Conservation (phyloP, 352 stramenopile species). For the Phytopythium aichiense region DNA sequence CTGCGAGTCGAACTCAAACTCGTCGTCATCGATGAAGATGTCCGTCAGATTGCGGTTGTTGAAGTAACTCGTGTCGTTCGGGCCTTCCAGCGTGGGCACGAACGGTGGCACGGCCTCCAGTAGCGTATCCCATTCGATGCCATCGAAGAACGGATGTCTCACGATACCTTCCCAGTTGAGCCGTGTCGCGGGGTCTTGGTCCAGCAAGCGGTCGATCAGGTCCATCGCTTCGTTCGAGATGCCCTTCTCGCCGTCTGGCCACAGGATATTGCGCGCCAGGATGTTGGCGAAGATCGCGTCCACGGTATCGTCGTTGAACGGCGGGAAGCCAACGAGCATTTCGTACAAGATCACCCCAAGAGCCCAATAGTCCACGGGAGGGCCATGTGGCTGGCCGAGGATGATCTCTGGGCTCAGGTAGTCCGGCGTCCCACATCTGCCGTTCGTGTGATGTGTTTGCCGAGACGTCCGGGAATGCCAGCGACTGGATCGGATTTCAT, state of each 20-base stretch:
- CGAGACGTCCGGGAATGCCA: constrained; percentile 2
- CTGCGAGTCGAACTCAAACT: constrained; percentile 51
- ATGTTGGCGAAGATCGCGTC: constrained; percentile 89
- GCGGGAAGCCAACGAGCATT: constrained; percentile 85
- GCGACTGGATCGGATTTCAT: neutral
- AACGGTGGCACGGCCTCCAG: constrained; percentile 79
- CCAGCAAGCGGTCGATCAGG: constrained; percentile 77
- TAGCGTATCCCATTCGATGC: constrained; percentile 81
- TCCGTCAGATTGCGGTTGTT: constrained; percentile 87
- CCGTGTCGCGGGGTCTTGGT: constrained; percentile 58
- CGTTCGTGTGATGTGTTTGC: constrained; percentile 47
- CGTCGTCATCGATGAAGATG: constrained; percentile 82
- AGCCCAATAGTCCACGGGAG: constrained; percentile 86
- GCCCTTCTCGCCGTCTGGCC: constrained; percentile 86
- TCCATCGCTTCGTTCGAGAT: constrained; percentile 78
- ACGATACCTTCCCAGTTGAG: constrained; percentile 66
- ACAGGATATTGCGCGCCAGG: constrained; percentile 76
- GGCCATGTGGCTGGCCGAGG: constrained; percentile 55
- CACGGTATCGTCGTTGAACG: constrained; percentile 88
- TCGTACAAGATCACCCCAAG: constrained; percentile 91
- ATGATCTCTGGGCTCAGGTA: constrained; percentile 90
- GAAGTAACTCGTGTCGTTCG: constrained; percentile 89
- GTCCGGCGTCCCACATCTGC: constrained; percentile 82
- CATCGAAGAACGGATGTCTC: constrained; percentile 66
- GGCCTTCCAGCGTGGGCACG: constrained; percentile 80